A percentile compares a stretch with the other conserved stretches of the same genome.
Conservation (phyloP, 129 eudicot species). For the Ambrosia artemisiifolia region DNA sequence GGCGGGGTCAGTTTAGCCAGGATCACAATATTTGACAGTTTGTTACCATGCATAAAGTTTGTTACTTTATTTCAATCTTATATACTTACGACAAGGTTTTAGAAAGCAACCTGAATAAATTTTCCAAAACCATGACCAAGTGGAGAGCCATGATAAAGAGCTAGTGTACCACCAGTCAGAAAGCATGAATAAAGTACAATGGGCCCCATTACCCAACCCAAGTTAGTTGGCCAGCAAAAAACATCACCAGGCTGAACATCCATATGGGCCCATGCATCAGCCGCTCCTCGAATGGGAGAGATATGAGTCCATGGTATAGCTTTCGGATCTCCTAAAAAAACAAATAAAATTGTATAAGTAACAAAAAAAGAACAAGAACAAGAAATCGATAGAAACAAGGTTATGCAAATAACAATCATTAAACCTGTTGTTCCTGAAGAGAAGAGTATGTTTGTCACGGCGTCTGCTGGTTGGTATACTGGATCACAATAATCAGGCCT, state of each 20-base stretch:
- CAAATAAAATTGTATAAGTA: background rate
- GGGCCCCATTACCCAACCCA: constrained; percentile 99
- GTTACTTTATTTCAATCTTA: background rate
- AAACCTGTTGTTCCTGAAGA: constrained; percentile 98
- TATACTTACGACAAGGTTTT: constrained; percentile 8
- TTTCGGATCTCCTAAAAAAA: constrained; percentile 83
- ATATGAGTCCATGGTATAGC: constrained; percentile 96
- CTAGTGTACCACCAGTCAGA: constrained; percentile 72
- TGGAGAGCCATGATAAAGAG: constrained; percentile 97
- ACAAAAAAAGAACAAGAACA: background rate
- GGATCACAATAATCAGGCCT: constrained; percentile 60
- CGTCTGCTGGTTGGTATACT: constrained; percentile 59
- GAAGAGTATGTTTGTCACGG: constrained; percentile 72
- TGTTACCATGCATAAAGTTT: background rate
- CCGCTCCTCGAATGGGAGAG: constrained; percentile 78
- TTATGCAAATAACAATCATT: background rate
- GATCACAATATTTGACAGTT: background rate
- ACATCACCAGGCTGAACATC: constrained; percentile 65
- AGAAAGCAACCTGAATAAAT: constrained; percentile 69
- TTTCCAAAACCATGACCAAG: constrained; percentile 80
- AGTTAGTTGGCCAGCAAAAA: constrained; percentile 88
- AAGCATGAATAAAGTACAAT: constrained; percentile 66
- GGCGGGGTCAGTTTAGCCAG: background rate
- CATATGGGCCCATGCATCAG: constrained; percentile 74
- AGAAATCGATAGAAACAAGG: background rate